These are phyloP conservation scores for Heliosperma pusillum DNA, from an alignment of 148 eudicot genomes.

Conservation along the genomic window DNA sequence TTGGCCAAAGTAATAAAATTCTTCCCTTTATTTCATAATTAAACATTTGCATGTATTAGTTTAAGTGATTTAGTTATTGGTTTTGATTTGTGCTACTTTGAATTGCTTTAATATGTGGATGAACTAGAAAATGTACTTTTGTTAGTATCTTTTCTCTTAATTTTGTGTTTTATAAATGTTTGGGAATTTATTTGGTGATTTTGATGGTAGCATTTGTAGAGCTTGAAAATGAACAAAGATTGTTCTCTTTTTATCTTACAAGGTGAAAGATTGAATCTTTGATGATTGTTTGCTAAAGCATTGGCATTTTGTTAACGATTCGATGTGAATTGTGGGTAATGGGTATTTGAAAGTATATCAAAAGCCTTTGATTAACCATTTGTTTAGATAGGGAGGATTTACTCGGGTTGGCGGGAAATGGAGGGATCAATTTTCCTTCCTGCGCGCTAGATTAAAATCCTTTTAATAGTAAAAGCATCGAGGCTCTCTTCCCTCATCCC, in stretches of 20 bases:
- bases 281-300: background rate
- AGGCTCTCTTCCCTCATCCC: background rate
- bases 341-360: background rate
- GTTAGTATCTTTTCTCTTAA: too few relatives aligned
- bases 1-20: conserved; percentile 30
- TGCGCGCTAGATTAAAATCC: background rate
- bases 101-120: too few relatives aligned
- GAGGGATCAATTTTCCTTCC: background rate
- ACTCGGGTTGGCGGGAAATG: too few relatives aligned
- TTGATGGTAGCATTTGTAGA: background rate
- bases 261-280: conserved; percentile 10
- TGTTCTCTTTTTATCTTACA: background rate
- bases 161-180: background rate
- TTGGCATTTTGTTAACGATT: background rate
- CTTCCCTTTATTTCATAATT: background rate
- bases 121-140: too few relatives aligned
- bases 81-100: conserved; percentile 9
- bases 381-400: background rate
- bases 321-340: background rate
- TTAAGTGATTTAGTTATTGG: background rate
- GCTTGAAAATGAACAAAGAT: background rate
- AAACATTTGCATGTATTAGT: too few relatives aligned
- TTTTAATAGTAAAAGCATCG: too few relatives aligned
- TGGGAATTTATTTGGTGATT: background rate
- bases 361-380: background rate